These are phyloP conservation scores for Ceratocystis cubensis DNA, from an alignment of 2,329 filamentous ascomycete genomes.

Conservation along the genomic window DNA sequence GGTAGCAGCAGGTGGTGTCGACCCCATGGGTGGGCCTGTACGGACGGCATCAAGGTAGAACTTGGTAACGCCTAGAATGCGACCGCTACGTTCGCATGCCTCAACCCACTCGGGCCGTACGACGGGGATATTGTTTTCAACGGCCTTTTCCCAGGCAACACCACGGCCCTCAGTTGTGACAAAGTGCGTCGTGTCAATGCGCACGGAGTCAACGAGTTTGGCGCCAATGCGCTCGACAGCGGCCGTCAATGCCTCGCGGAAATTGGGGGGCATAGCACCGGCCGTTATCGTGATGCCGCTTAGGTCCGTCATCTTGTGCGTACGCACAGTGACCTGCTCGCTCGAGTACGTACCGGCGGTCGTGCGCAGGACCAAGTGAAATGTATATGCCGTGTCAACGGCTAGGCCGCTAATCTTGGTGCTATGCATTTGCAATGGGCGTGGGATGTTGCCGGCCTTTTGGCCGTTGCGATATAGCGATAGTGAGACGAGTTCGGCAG, in stretches of 20 bases:
- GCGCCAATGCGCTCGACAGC: slow-evolving; percentile 83
- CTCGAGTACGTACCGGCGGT: slow-evolving; percentile 77
- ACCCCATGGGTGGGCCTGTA: slow-evolving; percentile 34
- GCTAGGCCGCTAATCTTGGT: slow-evolving; percentile 95
- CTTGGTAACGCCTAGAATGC: slow-evolving; percentile 85
- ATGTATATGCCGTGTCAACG: slow-evolving; percentile 92
- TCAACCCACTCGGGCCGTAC: slow-evolving; percentile 95
- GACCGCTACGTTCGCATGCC: slow-evolving; percentile 84
- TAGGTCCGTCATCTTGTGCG: slow-evolving; percentile 97
- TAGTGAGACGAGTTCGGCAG: slow-evolving; percentile 77
- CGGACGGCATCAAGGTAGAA: slow-evolving; percentile 81
- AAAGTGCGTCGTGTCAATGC: slow-evolving; percentile 97
- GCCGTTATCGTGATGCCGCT: slow-evolving; percentile 90
- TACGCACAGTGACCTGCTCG: slow-evolving; percentile 73
- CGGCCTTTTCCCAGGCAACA: slow-evolving; percentile 85
- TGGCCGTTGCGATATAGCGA: slow-evolving; percentile 90
- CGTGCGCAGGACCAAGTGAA: slow-evolving; percentile 83
- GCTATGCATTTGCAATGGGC: slow-evolving; percentile 73
- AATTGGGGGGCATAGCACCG: slow-evolving; percentile 63
- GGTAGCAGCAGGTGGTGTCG: slow-evolving; percentile 24
- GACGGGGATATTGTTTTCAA: slow-evolving; percentile 95
- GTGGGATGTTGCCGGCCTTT: slow-evolving; percentile 90
- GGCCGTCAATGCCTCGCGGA: slow-evolving; percentile 58
- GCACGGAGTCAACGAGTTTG: slow-evolving; percentile 76
- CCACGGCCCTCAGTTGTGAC: slow-evolving; percentile 90